Evolutionary conservation across 2,329 filamentous ascomycete species (phyloP).

Genomic region (Talaromyces sp.): DNA sequence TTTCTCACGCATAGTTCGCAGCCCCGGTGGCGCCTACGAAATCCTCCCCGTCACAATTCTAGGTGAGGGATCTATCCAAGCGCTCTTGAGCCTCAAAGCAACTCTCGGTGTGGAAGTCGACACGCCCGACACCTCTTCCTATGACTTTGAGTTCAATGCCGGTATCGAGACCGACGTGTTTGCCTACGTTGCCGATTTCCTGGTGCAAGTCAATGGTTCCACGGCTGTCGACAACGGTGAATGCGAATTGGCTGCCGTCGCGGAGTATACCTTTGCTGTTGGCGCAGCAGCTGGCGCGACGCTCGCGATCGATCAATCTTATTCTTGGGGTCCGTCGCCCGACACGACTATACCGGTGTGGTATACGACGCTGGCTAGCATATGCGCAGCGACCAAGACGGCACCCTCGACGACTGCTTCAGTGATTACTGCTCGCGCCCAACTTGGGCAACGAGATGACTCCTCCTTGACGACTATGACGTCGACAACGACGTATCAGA

Average conservation of each 20-base stretch:
- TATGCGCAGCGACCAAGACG: slow-evolving; percentile 39
- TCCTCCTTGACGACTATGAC: slow-evolving; percentile 35
- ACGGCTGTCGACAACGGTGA: slow-evolving; percentile 32
- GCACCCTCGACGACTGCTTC: slow-evolving; percentile 21
- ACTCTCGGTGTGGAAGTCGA: slow-evolving; percentile 22
- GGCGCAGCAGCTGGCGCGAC: slow-evolving; percentile 55
- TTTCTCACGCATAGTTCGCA: slow-evolving; percentile 24
- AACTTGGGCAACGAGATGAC: slow-evolving; percentile 23
- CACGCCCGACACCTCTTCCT: background rate
- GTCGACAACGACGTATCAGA: slow-evolving; percentile 43
- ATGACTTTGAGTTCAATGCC: slow-evolving; percentile 31
- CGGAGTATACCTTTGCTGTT: slow-evolving; percentile 51
- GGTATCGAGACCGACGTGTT: slow-evolving; percentile 51
- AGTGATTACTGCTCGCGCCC: slow-evolving; percentile 23
- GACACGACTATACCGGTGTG: slow-evolving; percentile 50
- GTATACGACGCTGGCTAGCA: slow-evolving; percentile 49
- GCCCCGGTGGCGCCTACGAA: slow-evolving; percentile 53
- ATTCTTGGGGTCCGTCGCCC: slow-evolving; percentile 52
- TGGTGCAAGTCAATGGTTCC: slow-evolving; percentile 48
- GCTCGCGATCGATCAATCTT: slow-evolving; percentile 36
- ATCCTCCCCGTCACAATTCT: slow-evolving; percentile 54
- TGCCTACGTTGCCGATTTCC: slow-evolving; percentile 54
- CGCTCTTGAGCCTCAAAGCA: slow-evolving; percentile 29
- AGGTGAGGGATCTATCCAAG: slow-evolving; percentile 32
- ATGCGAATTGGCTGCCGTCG: slow-evolving; percentile 47